Conservation (phyloP, 2,329 filamentous ascomycete genomes). For the Trichocomaceae sp. region DNA sequence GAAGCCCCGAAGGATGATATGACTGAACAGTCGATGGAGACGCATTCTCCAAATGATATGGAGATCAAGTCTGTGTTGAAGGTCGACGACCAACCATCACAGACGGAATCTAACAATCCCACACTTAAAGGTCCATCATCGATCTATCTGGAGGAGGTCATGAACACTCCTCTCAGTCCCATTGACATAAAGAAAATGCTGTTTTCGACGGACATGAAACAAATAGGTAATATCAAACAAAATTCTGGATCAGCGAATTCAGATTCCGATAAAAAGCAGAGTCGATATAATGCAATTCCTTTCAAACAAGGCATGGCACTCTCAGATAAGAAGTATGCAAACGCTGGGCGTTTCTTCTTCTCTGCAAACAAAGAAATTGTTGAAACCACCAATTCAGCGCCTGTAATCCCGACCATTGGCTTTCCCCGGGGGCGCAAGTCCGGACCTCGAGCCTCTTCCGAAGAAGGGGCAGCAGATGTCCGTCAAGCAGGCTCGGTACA, state of each 20-base stretch:
- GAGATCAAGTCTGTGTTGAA: not conserved
- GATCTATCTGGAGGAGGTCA: constrained; percentile 21
- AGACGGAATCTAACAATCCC: not conserved
- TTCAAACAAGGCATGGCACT: constrained; percentile 45
- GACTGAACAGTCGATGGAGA: not conserved
- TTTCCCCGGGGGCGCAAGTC: constrained; percentile 21
- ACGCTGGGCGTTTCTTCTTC: constrained; percentile 43
- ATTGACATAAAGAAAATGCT: constrained; percentile 41
- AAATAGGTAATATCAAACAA: constrained; percentile 11
- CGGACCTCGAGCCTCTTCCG: not conserved
- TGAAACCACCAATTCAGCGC: not conserved
- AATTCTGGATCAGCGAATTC: constrained; percentile 16
- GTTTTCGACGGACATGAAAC: constrained; percentile 23
- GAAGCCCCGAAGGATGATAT: not conserved
- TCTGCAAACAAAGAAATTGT: constrained; percentile 9
- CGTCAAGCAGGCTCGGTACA: not conserved
- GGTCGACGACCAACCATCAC: not conserved
- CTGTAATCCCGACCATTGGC: constrained; percentile 34
- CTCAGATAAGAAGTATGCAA: constrained; percentile 49
- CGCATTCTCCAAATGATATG: not conserved
- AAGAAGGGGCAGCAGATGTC: not conserved
- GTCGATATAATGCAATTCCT: constrained; percentile 46
- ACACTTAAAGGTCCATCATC: not conserved
- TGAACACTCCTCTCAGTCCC: constrained; percentile 37
- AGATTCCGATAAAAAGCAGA: constrained; percentile 20